These are phyloP conservation scores for Rubia peregrina DNA, from an alignment of 305 asterid genomes.

Conservation along the genomic window DNA sequence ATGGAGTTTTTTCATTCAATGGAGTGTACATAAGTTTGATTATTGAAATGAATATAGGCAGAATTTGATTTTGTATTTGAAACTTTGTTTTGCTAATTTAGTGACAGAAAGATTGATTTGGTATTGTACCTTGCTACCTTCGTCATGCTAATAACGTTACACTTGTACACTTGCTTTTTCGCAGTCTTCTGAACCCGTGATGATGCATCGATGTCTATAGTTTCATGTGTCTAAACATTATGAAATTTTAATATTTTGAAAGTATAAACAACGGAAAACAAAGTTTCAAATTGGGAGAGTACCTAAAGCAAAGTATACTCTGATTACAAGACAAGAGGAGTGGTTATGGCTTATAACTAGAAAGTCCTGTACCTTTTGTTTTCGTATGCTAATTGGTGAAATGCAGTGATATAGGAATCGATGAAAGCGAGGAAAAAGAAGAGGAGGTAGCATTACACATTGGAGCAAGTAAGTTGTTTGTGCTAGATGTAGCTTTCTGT, in stretches of 20 bases:
- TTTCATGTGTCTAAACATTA: background rate
- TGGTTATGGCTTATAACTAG: too few relatives aligned
- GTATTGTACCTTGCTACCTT: too few relatives aligned
- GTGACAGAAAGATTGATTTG: background rate
- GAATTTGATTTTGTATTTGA: too few relatives aligned
- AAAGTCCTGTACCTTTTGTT: background rate
- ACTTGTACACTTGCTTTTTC: background rate
- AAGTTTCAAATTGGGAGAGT: background rate
- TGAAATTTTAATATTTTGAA: too few relatives aligned
- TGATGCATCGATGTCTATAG: too few relatives aligned
- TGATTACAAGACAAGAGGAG: background rate
- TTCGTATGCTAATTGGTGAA: background rate
- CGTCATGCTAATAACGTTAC: background rate
- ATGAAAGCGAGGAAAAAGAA: conserved; percentile 79
- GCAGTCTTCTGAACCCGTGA: background rate
- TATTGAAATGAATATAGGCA: too few relatives aligned
- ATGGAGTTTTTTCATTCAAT: too few relatives aligned
- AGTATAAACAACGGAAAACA: background rate
- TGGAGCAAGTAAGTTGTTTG: conserved; percentile 51
- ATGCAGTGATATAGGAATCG: conserved; percentile 44
- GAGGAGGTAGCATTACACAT: conserved; percentile 82
- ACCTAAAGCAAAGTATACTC: too few relatives aligned
- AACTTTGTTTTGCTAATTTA: background rate
- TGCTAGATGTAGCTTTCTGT: conserved; percentile 4
- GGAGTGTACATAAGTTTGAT: too few relatives aligned